These are phyloP conservation scores for Epichloe baconii DNA, from an alignment of 2,329 filamentous ascomycete species.

Conservation along the genomic window DNA sequence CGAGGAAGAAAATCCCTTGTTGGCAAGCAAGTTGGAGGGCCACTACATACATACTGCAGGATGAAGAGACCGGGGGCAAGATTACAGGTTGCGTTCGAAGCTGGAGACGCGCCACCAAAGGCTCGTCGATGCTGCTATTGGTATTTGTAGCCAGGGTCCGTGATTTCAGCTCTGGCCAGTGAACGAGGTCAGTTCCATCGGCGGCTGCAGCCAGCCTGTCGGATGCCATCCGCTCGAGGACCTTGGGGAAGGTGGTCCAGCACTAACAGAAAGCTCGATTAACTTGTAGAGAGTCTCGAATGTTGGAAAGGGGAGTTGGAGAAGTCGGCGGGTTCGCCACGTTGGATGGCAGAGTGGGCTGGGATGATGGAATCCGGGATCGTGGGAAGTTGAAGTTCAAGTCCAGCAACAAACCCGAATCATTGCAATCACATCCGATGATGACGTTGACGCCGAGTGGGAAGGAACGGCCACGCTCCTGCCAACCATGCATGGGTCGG, in stretches of 20 bases:
- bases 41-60: neutral
- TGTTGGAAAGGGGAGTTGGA: no score
- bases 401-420: no score
- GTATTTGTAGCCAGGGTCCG: neutral
- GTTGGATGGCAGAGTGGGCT: no score
- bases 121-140: neutral
- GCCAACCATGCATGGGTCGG: neutral
- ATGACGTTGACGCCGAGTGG: neutral
- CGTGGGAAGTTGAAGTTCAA: no score
- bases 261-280: neutral
- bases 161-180: neutral
- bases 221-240: neutral
- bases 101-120: neutral
- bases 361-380: no score
- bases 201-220: neutral
- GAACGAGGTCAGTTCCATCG: neutral
- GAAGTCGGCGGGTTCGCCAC: neutral
- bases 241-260: neutral
- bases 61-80: neutral
- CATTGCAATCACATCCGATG: no score
- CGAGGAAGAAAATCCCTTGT: no score
- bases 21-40: neutral
- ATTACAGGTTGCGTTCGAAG: neutral
- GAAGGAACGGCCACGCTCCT: neutral
- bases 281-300: neutral